Conservation (phyloP, 108 stramenopile genomes). For the Skeletonema tropicum region DNA sequence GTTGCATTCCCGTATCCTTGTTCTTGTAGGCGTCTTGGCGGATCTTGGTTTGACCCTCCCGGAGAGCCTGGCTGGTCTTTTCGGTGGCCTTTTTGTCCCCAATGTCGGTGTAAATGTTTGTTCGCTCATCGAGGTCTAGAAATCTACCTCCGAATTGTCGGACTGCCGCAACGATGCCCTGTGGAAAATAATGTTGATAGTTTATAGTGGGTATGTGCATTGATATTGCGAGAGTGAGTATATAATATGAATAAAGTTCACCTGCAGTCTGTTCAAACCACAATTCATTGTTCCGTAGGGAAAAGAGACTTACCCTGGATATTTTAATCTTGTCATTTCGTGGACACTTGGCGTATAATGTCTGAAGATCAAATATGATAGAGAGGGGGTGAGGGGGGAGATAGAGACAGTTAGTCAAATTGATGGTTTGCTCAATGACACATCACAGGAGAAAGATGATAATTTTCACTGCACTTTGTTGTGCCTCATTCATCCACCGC, state of each 20-base stretch:
- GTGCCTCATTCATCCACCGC: not conserved
- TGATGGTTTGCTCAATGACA: not conserved
- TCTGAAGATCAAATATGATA: conserved; percentile 1
- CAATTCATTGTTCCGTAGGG: not conserved
- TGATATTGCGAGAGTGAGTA: not conserved
- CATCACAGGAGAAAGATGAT: no score
- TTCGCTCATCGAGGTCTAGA: conserved; percentile 36
- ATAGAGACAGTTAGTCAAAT: not conserved
- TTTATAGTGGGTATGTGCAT: not conserved
- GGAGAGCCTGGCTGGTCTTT: conserved; percentile 45
- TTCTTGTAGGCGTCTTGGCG: conserved; percentile 21
- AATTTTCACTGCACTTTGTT: not conserved
- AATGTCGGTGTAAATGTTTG: conserved; percentile 32
- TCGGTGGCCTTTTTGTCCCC: conserved; percentile 48
- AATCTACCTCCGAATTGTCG: conserved; percentile 40
- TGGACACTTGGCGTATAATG: conserved; percentile 38
- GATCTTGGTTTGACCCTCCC: conserved; percentile 45
- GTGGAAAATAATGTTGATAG: not conserved
- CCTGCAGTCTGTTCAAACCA: no score
- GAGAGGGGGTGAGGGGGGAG: not conserved
- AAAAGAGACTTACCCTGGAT: conserved; percentile 30
- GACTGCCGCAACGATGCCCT: conserved; percentile 46
- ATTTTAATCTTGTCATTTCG: conserved; percentile 45
- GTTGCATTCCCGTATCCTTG: conserved; percentile 1
- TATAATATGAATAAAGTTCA: no score